These are phyloP conservation scores for Suhomyces canberraensis DNA, from an alignment of 805 yeast genomes.

Conservation along the genomic window DNA sequence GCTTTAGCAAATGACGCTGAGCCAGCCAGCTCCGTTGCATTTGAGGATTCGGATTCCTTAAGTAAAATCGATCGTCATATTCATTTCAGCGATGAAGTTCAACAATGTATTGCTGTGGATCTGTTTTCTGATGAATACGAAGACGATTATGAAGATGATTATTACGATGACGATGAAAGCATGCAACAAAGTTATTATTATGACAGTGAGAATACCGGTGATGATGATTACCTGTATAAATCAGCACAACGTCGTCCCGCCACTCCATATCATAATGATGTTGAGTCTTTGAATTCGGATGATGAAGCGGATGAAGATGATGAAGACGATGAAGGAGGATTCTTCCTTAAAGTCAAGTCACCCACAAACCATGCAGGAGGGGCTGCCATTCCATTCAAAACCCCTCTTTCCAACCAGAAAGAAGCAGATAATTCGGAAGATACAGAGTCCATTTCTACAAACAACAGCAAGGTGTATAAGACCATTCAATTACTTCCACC, in stretches of 20 bases:
- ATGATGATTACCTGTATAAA: conserved; percentile 14
- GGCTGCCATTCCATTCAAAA: conserved; percentile 10
- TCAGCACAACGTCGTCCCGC: not conserved
- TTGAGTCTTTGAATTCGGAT: conserved; percentile 5
- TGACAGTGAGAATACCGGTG: conserved; percentile 12
- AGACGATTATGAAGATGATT: conserved; percentile 36
- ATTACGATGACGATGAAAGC: conserved; percentile 22
- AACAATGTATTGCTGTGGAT: conserved; percentile 84
- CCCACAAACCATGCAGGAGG: conserved; percentile 29
- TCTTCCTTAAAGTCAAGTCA: conserved; percentile 55
- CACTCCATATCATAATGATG: conserved; percentile 2
- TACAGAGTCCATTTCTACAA: conserved; percentile 29
- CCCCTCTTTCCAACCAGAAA: not conserved
- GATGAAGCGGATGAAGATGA: conserved; percentile 42
- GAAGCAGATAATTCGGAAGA: conserved; percentile 18
- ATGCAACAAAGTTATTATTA: conserved; percentile 13
- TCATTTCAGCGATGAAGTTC: conserved; percentile 91
- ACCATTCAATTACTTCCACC: conserved; percentile 83
- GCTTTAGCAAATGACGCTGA: not conserved
- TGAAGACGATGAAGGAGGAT: conserved; percentile 64
- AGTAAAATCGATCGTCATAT: conserved; percentile 56
- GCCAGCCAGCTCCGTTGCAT: not conserved
- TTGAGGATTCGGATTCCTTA: conserved; percentile 15
- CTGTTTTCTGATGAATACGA: conserved; percentile 22
- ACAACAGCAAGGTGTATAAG: conserved; percentile 30